Evolutionary conservation across 306 rosid genomes (phyloP).

Genomic region (Vigna mungo): DNA sequence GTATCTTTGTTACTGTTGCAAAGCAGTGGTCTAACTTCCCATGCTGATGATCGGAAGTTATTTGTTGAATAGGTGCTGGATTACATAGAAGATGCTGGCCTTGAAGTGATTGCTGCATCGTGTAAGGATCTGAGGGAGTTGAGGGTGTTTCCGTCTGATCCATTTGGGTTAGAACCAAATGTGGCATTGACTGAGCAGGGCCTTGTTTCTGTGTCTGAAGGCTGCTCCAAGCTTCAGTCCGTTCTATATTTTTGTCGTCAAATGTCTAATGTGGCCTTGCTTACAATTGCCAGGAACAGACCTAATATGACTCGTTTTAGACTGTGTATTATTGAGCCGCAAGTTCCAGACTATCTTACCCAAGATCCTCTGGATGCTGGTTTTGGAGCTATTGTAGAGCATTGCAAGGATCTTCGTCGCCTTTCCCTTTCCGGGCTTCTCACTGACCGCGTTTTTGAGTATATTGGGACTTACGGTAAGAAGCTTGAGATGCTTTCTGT

Average conservation of each 20-base stretch:
- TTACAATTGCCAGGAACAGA: slow-evolving; percentile 78
- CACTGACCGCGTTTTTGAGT: slow-evolving; percentile 83
- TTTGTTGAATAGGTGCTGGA: slow-evolving; percentile 80
- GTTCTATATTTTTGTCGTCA: slow-evolving; percentile 96
- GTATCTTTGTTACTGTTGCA: slow-evolving; percentile 20
- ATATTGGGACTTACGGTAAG: slow-evolving; percentile 74
- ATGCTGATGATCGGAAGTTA: slow-evolving; percentile 51
- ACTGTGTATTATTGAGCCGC: slow-evolving; percentile 90
- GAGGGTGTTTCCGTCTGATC: slow-evolving; percentile 95
- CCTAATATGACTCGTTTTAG: slow-evolving; percentile 92
- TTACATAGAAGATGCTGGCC: slow-evolving; percentile 91
- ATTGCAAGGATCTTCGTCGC: slow-evolving; percentile 89
- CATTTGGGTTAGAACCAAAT: slow-evolving; percentile 71
- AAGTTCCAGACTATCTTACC: slow-evolving; percentile 76
- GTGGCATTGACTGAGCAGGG: slow-evolving; percentile 89
- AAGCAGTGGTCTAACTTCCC: slow-evolving; percentile 19
- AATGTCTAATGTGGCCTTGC: slow-evolving; percentile 85
- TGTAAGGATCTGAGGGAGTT: slow-evolving; percentile 91
- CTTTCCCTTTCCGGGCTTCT: slow-evolving; percentile 91
- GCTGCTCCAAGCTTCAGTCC: slow-evolving; percentile 94
- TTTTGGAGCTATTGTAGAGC: slow-evolving; percentile 97
- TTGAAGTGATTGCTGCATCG: slow-evolving; percentile 72
- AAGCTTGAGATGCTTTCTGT: slow-evolving; percentile 97
- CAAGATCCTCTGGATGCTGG: slow-evolving; percentile 77
- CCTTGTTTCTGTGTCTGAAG: slow-evolving; percentile 86